Conservation (phyloP, 192 early-diverging fungal species). For the Irineochytrium annulatum region DNA sequence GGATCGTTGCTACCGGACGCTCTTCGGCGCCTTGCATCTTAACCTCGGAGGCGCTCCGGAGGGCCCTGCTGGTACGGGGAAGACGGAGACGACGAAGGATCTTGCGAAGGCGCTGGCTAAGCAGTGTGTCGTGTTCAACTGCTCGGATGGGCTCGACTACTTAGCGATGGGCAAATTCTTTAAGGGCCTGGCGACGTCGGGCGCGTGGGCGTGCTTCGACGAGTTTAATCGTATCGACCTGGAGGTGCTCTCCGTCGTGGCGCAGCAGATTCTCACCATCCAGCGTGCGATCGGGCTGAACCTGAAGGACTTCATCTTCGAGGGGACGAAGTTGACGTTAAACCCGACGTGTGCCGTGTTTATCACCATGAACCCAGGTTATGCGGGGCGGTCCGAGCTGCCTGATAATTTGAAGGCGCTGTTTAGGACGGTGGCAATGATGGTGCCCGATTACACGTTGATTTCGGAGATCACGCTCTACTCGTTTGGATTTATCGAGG, state of each 20-base stretch:
- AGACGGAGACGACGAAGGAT: constrained; percentile 66
- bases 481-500: constrained; percentile 62
- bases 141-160: constrained; percentile 65
- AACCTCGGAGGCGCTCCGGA: constrained; percentile 64
- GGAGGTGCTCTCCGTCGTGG: constrained; percentile 61
- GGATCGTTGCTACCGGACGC: constrained; percentile 58
- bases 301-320: constrained; percentile 56
- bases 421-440: constrained; percentile 60
- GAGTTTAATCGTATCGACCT: constrained; percentile 65
- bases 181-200: constrained; percentile 56
- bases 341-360: constrained; percentile 60
- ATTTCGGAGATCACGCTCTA: constrained; percentile 63
- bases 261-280: constrained; percentile 63
- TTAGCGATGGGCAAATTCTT: constrained; percentile 68
- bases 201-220: constrained; percentile 66
- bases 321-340: constrained; percentile 51
- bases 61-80: constrained; percentile 57
- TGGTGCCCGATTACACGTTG: constrained; percentile 62
- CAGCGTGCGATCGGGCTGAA: constrained; percentile 54
- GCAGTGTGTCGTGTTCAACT: constrained; percentile 68
- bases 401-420: constrained; percentile 54
- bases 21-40: constrained; percentile 60
- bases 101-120: constrained; percentile 64
- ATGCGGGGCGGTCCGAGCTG: constrained; percentile 46
- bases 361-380: constrained; percentile 68